Conservation (phyloP, 78 protist species). For the Tieghemostelium lacteum region DNA sequence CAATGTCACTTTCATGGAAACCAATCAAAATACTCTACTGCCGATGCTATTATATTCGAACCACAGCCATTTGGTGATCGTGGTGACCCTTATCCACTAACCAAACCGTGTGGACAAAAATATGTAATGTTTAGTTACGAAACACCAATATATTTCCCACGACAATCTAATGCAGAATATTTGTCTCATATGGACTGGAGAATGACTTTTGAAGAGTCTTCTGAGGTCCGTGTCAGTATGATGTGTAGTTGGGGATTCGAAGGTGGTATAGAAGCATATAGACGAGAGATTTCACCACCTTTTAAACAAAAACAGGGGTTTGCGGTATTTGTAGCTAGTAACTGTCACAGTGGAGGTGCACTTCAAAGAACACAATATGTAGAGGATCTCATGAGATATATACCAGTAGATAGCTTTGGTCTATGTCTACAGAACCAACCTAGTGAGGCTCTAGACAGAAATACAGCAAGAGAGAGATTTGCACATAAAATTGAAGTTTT, state of each 20-base stretch:
- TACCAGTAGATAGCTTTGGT: conserved; percentile 31
- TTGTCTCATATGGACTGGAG: conserved; percentile 23
- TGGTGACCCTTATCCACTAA: not conserved
- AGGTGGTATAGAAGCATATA: not conserved
- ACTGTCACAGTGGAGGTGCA: conserved; percentile 49
- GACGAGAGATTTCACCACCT: not conserved
- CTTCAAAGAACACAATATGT: conserved; percentile 27
- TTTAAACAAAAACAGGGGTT: not conserved
- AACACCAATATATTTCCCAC: conserved; percentile 13
- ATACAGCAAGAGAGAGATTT: conserved; percentile 6
- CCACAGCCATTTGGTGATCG: conserved; percentile 32
- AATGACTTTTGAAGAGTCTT: not conserved
- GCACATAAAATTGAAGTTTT: conserved; percentile 17
- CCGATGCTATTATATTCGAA: conserved; percentile 33
- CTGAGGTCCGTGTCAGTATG: not conserved
- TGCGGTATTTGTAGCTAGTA: conserved; percentile 21
- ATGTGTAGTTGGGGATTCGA: conserved; percentile 37
- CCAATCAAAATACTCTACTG: not conserved
- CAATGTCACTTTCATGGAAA: not conserved
- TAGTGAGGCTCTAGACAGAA: conserved; percentile 17
- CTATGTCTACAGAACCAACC: conserved; percentile 21
- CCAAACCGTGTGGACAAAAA: conserved; percentile 41
- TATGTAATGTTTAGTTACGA: conserved; percentile 29
- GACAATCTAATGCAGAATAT: not conserved
- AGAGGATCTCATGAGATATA: conserved; percentile 33